Percentiles rank a stretch among this genome's conserved stretches.
phyloP scores from a whole-genome alignment of 495 filamentous ascomycete genomes.

The Xylaria nigripes region DNA sequence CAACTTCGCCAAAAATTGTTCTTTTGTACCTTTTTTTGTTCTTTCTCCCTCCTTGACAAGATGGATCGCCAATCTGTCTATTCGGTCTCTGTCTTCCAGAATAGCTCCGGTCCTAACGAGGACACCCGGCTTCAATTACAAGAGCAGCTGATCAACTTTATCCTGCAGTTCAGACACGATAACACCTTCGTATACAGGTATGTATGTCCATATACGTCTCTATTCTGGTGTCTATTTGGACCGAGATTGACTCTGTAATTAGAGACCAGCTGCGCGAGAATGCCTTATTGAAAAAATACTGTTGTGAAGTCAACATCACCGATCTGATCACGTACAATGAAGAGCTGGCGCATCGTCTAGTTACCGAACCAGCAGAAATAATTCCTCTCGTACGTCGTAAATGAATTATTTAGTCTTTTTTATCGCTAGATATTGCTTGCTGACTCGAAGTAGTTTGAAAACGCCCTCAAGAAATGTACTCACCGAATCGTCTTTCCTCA shows the following conservation, averaged over 20 bases:
- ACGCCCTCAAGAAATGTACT: constrained; percentile 81
- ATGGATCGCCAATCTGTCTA: constrained; percentile 90
- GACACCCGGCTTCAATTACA: constrained; percentile 50
- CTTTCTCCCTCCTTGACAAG: constrained; percentile 12
- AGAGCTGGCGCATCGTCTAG: constrained; percentile 85
- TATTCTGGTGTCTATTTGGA: neutral
- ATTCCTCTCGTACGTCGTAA: constrained; percentile 67
- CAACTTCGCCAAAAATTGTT: neutral
- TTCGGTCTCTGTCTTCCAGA: constrained; percentile 69
- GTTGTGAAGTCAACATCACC: constrained; percentile 93
- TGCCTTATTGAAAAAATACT: constrained; percentile 88
- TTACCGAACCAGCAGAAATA: constrained; percentile 83
- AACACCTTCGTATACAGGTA: constrained; percentile 95
- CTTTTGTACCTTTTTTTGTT: neutral
- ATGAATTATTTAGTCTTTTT: neutral
- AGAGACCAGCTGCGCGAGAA: constrained; percentile 97
- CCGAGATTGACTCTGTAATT: constrained; percentile 13
- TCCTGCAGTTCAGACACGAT: constrained; percentile 90
- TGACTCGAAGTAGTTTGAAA: constrained; percentile 65
- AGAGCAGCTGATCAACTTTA: constrained; percentile 67
- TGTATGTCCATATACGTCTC: constrained; percentile 3
- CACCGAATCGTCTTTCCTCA: constrained; percentile 79
- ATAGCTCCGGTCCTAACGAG: constrained; percentile 47
- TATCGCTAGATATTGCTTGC: neutral
- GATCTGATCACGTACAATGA: constrained; percentile 97